Conservation (phyloP, 2,329 filamentous ascomycete species). For the Chaetomium sp. region DNA sequence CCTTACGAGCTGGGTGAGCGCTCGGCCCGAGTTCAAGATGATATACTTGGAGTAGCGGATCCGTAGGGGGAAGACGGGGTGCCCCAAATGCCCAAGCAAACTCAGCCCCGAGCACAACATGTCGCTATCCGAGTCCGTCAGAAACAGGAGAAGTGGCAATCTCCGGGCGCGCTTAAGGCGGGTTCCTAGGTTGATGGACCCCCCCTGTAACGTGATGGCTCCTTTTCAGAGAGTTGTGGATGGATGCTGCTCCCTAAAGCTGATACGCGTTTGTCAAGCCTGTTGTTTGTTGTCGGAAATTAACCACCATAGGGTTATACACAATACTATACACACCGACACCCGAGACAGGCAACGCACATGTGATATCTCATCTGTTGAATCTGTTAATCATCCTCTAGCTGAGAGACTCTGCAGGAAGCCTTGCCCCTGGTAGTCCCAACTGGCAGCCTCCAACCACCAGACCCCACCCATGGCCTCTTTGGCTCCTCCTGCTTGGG, state of each 20-base stretch:
- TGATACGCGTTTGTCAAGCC: background rate
- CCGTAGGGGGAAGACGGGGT: background rate
- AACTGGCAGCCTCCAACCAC: background rate
- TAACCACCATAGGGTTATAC: too few relatives aligned
- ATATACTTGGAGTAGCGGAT: background rate
- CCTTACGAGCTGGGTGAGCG: background rate
- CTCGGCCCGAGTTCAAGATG: background rate
- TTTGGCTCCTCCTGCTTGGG: too few relatives aligned
- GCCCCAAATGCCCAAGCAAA: too few relatives aligned
- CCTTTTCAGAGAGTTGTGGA: background rate
- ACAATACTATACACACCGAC: background rate
- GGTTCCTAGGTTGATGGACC: background rate
- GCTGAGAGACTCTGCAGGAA: background rate
- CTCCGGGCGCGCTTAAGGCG: background rate
- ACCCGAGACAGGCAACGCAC: background rate
- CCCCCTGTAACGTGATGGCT: background rate
- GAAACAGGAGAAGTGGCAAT: background rate
- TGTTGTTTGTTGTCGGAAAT: background rate
- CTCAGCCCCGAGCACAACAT: background rate
- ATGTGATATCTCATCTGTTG: background rate
- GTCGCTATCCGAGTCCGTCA: background rate
- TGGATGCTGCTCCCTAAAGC: background rate
- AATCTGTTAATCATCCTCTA: background rate
- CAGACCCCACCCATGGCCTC: background rate
- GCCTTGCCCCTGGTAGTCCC: background rate